Conservation (phyloP, 1,139 yeast species). For the Hemisphaericaspora subhashii region DNA sequence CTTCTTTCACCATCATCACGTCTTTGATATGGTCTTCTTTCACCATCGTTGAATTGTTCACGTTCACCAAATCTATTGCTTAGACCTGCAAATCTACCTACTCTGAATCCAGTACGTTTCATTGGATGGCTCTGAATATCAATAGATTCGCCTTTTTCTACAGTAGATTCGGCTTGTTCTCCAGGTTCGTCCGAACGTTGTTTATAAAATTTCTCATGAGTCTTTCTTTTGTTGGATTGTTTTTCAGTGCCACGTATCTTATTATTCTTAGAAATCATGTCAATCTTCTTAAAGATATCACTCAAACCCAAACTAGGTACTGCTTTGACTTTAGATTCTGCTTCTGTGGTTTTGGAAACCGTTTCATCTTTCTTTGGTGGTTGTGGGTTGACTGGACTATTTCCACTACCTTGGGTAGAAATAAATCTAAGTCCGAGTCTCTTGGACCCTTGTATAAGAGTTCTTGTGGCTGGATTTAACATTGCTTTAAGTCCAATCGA, state of each 20-base stretch:
- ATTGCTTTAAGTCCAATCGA: too few relatives aligned
- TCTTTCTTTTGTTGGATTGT: background rate
- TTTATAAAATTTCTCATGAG: too few relatives aligned
- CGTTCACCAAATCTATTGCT: background rate
- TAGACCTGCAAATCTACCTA: too few relatives aligned
- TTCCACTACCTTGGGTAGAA: conserved; percentile 8
- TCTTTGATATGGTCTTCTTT: conserved; percentile 5
- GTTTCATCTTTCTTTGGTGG: too few relatives aligned
- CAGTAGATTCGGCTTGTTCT: too few relatives aligned
- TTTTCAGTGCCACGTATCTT: conserved; percentile 22
- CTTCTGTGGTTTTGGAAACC: background rate
- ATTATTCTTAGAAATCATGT: too few relatives aligned
- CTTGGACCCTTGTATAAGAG: conserved; percentile 5
- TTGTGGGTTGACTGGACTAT: too few relatives aligned
- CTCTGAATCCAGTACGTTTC: background rate
- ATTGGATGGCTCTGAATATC: background rate
- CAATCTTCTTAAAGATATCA: conserved; percentile 37
- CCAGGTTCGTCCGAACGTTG: too few relatives aligned
- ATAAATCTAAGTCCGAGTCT: conserved; percentile 9
- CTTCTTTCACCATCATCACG: background rate
- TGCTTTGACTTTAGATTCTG: too few relatives aligned
- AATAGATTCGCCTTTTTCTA: too few relatives aligned
- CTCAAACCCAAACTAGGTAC: conserved; percentile 20
- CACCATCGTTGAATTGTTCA: conserved; percentile 1
- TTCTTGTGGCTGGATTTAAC: conserved; percentile 10